A percentile compares a stretch with the other conserved stretches of the same genome.
Evolutionary conservation across 768 basidiomycete species (phyloP).

Genomic region (Sporobolomyces phaffii): DNA sequence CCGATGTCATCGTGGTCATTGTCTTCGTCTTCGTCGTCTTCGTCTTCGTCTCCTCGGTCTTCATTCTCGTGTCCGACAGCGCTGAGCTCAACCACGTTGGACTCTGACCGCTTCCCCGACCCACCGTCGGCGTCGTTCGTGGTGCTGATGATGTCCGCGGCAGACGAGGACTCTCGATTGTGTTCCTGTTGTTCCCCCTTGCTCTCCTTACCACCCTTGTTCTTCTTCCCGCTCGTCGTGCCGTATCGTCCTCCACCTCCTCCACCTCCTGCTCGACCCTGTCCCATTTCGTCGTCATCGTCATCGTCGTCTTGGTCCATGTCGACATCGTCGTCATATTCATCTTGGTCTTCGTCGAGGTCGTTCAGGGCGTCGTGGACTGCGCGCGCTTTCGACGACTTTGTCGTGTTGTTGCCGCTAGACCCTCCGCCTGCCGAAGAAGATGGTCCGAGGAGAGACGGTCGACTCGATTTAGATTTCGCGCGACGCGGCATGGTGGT

Average conservation of each 20-base stretch:
- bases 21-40: neutral
- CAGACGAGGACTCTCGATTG: too few relatives aligned
- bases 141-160: too few relatives aligned
- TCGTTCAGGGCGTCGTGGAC: conserved; percentile 14
- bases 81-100: too few relatives aligned
- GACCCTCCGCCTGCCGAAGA: neutral
- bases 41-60: neutral
- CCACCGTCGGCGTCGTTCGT: too few relatives aligned
- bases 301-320: neutral
- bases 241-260: too few relatives aligned
- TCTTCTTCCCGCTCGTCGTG: too few relatives aligned
- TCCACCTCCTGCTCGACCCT: too few relatives aligned
- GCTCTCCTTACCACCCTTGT: neutral
- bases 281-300: neutral
- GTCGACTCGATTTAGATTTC: too few relatives aligned
- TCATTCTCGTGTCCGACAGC: neutral
- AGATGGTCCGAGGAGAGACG: too few relatives aligned
- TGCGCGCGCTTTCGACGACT: conserved; percentile 9
- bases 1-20: conserved; percentile 9
- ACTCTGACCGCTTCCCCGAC: too few relatives aligned
- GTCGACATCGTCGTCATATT: conserved; percentile 6
- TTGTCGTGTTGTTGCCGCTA: conserved; percentile 8
- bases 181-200: conserved; percentile 3
- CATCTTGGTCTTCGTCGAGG: neutral
- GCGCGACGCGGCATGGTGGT: conserved; percentile 37